phyloP scores from a whole-genome alignment of 352 stramenopile genomes.

The Thraustochytrium striatum region DNA sequence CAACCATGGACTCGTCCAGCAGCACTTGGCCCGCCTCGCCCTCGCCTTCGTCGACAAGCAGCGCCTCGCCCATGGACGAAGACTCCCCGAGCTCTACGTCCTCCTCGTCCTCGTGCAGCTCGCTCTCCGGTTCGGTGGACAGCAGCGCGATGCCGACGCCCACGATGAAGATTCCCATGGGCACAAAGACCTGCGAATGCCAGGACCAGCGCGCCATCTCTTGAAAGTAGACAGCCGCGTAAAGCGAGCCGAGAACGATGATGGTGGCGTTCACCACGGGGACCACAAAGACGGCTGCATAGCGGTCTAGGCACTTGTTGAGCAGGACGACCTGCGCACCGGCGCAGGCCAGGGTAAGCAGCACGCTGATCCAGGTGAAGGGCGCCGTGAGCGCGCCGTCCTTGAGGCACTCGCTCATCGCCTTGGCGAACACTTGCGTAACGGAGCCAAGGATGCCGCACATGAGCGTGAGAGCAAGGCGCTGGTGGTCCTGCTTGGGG shows the following conservation, averaged over 20 bases:
- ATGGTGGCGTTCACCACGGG: slow-evolving; percentile 29
- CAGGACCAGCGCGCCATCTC: slow-evolving; percentile 6
- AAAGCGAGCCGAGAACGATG: slow-evolving; percentile 37
- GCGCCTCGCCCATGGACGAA: background rate
- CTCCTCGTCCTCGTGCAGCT: too few relatives aligned
- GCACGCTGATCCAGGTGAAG: slow-evolving; percentile 12
- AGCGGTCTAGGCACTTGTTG: slow-evolving; percentile 30
- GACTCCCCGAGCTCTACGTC: too few relatives aligned
- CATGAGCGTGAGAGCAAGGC: slow-evolving; percentile 50
- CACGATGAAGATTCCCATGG: slow-evolving; percentile 10
- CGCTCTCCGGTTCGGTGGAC: slow-evolving; percentile 5
- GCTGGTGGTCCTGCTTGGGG: slow-evolving; percentile 55
- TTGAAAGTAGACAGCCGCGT: slow-evolving; percentile 37
- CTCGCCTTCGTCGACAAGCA: too few relatives aligned
- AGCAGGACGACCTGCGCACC: background rate
- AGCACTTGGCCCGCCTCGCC: too few relatives aligned
- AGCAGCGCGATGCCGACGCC: slow-evolving; percentile 18
- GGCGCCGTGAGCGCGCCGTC: slow-evolving; percentile 36
- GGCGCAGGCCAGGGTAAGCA: slow-evolving; percentile 5
- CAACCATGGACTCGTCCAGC: too few relatives aligned
- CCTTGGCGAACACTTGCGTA: slow-evolving; percentile 78
- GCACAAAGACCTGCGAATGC: background rate
- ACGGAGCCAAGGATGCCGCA: slow-evolving; percentile 70
- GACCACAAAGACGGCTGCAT: slow-evolving; percentile 35
- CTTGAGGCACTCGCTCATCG: slow-evolving; percentile 71